These are phyloP conservation scores for Alternaria sp. DNA, from an alignment of 2,329 filamentous ascomycete genomes.

Conservation along the genomic window DNA sequence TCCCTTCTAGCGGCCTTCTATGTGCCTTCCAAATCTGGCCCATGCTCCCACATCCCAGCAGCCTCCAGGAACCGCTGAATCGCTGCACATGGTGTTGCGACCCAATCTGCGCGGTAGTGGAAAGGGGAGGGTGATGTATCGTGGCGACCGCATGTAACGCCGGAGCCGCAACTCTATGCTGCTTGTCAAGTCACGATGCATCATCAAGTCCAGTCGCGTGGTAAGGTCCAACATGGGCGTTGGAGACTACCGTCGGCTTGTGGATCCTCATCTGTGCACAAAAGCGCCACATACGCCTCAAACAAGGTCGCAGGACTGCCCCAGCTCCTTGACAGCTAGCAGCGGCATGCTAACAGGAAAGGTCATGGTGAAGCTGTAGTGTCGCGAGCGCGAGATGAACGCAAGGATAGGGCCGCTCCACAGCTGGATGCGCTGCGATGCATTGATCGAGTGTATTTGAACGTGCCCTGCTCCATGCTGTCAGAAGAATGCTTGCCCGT, in stretches of 20 bases:
- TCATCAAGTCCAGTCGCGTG: neutral
- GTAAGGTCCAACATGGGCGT: neutral
- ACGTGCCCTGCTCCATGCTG: slow-evolving; percentile 35
- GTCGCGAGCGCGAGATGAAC: slow-evolving; percentile 33
- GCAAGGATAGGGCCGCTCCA: slow-evolving; percentile 42
- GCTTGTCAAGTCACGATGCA: neutral
- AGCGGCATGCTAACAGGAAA: slow-evolving; percentile 35
- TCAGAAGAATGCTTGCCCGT: slow-evolving; percentile 22
- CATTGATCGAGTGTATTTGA: slow-evolving; percentile 43
- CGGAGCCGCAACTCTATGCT: neutral
- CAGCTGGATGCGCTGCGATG: slow-evolving; percentile 33
- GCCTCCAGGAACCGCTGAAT: slow-evolving; percentile 22
- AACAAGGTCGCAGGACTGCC: slow-evolving; percentile 40
- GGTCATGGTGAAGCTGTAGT: slow-evolving; percentile 37
- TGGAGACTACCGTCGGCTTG: slow-evolving; percentile 16
- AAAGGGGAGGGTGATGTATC: neutral
- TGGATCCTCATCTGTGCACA: slow-evolving; percentile 34
- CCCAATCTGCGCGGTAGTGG: slow-evolving; percentile 2
- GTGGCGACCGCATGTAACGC: neutral
- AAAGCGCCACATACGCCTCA: slow-evolving; percentile 44
- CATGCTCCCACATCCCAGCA: slow-evolving; percentile 17
- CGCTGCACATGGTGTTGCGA: slow-evolving; percentile 7
- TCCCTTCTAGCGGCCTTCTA: slow-evolving; percentile 38
- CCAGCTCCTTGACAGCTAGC: slow-evolving; percentile 36
- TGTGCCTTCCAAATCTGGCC: slow-evolving; percentile 25